Conservation (phyloP, 768 basidiomycete species). For the Imleria badia region DNA sequence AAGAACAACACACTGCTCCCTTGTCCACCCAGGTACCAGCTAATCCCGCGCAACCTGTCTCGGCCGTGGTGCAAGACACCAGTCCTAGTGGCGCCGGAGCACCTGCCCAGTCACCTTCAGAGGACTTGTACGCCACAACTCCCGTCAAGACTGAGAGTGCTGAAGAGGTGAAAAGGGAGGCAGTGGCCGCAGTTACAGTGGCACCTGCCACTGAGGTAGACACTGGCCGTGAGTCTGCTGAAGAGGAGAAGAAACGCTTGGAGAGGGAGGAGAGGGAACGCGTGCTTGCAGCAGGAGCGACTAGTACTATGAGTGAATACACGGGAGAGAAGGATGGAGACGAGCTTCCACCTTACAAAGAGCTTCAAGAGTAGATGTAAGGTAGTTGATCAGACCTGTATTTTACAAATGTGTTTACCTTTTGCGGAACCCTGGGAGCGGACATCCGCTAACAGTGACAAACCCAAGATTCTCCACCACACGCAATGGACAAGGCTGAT, state of each 20-base stretch:
- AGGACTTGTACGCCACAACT: slow-evolving; percentile 31
- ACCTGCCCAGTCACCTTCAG: slow-evolving; percentile 24
- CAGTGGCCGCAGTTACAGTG: slow-evolving; percentile 44
- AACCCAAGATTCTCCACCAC: not conserved
- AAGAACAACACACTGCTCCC: slow-evolving; percentile 9
- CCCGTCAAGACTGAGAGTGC: slow-evolving; percentile 47
- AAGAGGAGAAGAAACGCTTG: slow-evolving; percentile 62
- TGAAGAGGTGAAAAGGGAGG: slow-evolving; percentile 61
- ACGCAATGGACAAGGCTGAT: slow-evolving; percentile 58
- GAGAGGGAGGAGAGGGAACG: slow-evolving; percentile 70
- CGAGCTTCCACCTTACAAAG: slow-evolving; percentile 47
- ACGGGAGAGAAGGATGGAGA: slow-evolving; percentile 34
- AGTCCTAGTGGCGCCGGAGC: slow-evolving; percentile 9
- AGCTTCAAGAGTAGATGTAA: slow-evolving; percentile 25
- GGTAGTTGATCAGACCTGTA: not conserved
- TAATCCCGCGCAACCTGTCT: slow-evolving; percentile 27
- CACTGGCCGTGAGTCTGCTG: slow-evolving; percentile 44
- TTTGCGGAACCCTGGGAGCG: slow-evolving; percentile 18
- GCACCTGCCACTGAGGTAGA: slow-evolving; percentile 15
- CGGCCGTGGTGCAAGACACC: slow-evolving; percentile 22
- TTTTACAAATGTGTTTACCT: slow-evolving; percentile 7
- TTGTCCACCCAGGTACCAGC: not conserved
- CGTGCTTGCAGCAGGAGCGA: slow-evolving; percentile 31
- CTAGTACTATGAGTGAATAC: slow-evolving; percentile 10
- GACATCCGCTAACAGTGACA: not conserved